phyloP scores from a whole-genome alignment of 441 rosid species.

The Gossypium schwendimanii region DNA sequence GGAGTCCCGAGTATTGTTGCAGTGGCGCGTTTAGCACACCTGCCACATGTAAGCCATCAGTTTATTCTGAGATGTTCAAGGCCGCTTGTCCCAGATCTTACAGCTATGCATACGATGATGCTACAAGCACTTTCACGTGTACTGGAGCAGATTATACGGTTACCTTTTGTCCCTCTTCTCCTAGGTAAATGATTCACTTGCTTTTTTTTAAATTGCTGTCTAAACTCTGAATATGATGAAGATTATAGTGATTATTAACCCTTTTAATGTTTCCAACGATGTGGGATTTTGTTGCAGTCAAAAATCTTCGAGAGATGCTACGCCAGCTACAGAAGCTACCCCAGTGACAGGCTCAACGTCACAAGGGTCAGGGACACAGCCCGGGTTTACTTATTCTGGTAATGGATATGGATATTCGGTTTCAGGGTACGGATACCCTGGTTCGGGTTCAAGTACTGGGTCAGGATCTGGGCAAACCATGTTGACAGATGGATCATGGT shows the following conservation, averaged over 20 bases:
- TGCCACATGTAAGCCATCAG: slow-evolving; percentile 51
- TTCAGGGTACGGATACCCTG: slow-evolving; percentile 21
- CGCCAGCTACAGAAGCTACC: slow-evolving; percentile 38
- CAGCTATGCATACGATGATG: slow-evolving; percentile 64
- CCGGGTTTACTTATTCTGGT: slow-evolving; percentile 9
- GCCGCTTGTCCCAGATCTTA: slow-evolving; percentile 62
- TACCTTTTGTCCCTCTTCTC: slow-evolving; percentile 66
- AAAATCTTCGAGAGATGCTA: slow-evolving; percentile 62
- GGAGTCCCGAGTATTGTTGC: slow-evolving; percentile 64
- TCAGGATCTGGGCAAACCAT: slow-evolving; percentile 33
- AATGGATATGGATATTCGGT: slow-evolving; percentile 18
- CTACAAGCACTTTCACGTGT: slow-evolving; percentile 66
- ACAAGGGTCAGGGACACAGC: slow-evolving; percentile 26
- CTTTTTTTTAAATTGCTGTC: background rate
- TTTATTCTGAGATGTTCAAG: slow-evolving; percentile 62
- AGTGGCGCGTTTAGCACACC: slow-evolving; percentile 67
- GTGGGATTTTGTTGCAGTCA: slow-evolving; percentile 40
- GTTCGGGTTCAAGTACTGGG: slow-evolving; percentile 21
- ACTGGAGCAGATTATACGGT: slow-evolving; percentile 55
- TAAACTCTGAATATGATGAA: background rate
- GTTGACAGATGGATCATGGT: slow-evolving; percentile 72
- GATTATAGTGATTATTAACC: background rate
- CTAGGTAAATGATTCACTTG: slow-evolving; percentile 36
- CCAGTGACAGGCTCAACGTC: slow-evolving; percentile 17
- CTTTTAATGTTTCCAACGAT: background rate